Percentiles rank a stretch among this genome's conserved stretches.
Conservation (phyloP, 352 stramenopile species). For the Globisporangium spiculum region DNA sequence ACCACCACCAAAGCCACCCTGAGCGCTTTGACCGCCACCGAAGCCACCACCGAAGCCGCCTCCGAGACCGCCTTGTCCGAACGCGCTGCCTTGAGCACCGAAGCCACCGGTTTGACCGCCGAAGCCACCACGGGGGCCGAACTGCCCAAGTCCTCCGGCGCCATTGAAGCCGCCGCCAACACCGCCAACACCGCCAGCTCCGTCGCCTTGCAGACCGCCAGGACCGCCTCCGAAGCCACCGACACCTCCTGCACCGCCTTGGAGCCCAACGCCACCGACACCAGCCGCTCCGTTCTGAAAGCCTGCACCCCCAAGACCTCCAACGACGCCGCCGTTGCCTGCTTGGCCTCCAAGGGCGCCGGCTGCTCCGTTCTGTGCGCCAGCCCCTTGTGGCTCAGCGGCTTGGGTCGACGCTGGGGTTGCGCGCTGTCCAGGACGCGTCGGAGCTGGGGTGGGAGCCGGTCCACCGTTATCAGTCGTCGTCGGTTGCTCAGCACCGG, state of each 20-base stretch:
- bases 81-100: background rate
- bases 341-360: background rate
- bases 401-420: background rate
- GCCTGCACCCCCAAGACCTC: background rate
- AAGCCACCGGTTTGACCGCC: background rate
- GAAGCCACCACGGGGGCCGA: background rate
- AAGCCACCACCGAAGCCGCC: background rate
- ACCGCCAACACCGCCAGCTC: background rate
- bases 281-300: background rate
- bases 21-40: background rate
- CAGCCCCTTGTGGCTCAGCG: background rate
- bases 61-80: background rate
- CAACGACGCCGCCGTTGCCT: background rate
- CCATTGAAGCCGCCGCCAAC: constrained; percentile 2
- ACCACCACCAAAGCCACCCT: background rate
- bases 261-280: background rate
- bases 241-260: background rate
- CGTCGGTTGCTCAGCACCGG: background rate
- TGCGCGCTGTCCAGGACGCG: constrained; percentile 9
- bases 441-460: constrained; percentile 3
- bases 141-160: background rate
- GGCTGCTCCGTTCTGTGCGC: background rate
- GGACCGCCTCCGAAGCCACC: background rate
- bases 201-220: background rate
- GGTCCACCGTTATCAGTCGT: background rate